Evolutionary conservation across 352 stramenopile species (phyloP), one percentile per base, ranked within the genome.

Genomic region (Pythium pyrilobum): DNA sequence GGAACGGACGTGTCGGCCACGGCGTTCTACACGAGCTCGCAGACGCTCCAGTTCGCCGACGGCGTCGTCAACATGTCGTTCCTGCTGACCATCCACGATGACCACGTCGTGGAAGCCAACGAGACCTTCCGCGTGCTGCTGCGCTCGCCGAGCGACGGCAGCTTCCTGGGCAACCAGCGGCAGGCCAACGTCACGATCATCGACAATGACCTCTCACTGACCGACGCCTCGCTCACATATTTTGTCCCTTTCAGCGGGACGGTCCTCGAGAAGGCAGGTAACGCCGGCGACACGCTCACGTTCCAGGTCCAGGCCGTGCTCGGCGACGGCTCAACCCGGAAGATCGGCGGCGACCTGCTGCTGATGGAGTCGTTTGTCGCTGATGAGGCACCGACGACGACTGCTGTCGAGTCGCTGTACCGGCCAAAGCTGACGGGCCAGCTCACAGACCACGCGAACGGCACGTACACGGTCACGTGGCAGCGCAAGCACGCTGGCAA

Each of bases 71-170:
- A 85, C 23, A 73, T 96, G 32, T 82, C 81, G 27, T 97, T 98
- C 66, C 59, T 89, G 24, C 52, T 98, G 21, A 92, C 87, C 18
- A 96, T 98, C 51, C 87, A 97, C 56, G 90, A 98, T 52, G 87
- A 98, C 51, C 78, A 83, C 27, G 37, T 81, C 27, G 51, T 80
- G 3, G 81, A 96, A 25, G 62, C 40, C 6, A 62, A 93, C 48
- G 81, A 94, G 49, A 71, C 59, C 1, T 93, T 95, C 44, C 69
- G 78, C 12, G 60, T 96, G 20, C 32, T 67, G 18, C 38, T 68
- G 33, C 53, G 55, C 3, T 52, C 60, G 16, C 60, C 60, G 2
- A 68, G 36, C 20, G 54, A 64, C 27, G 44, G 59, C 16, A 63
- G 58, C 25, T 76, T 46, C 1, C 59, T 94, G 2, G 83, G 83